Base-by-base conservation (phyloP, 345 rosid genomes). In the Rhodamnia argentea region DNA sequence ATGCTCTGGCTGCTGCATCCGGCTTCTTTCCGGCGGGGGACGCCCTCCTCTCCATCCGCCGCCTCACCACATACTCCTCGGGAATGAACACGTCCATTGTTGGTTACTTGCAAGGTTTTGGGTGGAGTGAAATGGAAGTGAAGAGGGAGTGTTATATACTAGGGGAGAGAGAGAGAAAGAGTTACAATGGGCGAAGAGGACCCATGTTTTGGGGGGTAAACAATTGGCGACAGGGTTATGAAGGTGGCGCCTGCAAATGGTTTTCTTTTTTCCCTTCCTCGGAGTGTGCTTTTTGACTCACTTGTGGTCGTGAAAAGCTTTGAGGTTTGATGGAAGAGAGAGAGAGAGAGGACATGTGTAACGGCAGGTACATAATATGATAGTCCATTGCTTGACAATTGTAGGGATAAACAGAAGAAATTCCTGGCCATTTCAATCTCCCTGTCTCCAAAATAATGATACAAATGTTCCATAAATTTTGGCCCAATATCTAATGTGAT, bases 31-130 rank as follows among this genome's bases (percentile, higher is more conserved):
- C 86, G 37, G 91, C 84, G 57, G 88, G 87, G 27, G 93, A 92
- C 10, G 90, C 90, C 88, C 54, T 88, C 84, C 89, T 93, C 88
- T 94, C 98, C 29, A 70, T 88, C 88, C 96, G 89, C 84, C 95
- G 90, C 86, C 87, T 87, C 32, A 81, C 82, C 75, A 92, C 90
- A 86, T 94, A 95, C 89, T 95, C 98, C 84, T 94, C 95, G 18
- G 95, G 92, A 88, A 95, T 93, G 87, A 85, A 94, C 26, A 94
- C 94, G 86, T 94, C 95, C 94, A 94, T 91, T 54, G 8, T n/a
- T n/a, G 3, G 42, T 24, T 44, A 70, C 78, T 51, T 18, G 64
- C 47, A 22, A 70, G 81, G 47, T 22, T 70, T 37, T 2, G 78
- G 2, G 78, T 2, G 3, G 84, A 82, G 84, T 27, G 57, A 85